Conservation (phyloP, 768 basidiomycete species). For the Suillus cothurnatus region DNA sequence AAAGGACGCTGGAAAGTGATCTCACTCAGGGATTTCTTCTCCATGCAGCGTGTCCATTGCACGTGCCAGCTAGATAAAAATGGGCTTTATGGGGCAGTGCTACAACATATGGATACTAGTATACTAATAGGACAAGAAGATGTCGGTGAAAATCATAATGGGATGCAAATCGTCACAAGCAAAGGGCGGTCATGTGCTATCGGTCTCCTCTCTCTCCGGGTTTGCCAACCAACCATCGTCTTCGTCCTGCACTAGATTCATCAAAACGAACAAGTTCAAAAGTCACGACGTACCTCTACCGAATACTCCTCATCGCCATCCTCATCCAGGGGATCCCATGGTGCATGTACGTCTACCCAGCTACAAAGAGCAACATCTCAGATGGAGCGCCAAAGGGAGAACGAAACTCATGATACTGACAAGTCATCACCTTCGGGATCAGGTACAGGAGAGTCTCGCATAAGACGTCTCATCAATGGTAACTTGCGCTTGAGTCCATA, state of each 20-base stretch:
- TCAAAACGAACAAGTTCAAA: neutral
- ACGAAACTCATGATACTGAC: conserved; percentile 9
- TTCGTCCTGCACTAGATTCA: neutral
- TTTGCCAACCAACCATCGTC: neutral
- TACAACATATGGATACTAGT: neutral
- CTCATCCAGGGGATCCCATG: conserved; percentile 25
- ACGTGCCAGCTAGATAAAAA: conserved; percentile 1
- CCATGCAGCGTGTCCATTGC: neutral
- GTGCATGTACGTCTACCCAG: conserved; percentile 20
- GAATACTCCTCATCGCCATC: conserved; percentile 16
- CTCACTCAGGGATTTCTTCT: neutral
- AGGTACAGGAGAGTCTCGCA: conserved; percentile 11
- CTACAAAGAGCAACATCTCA: conserved; percentile 1
- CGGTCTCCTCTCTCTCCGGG: neutral
- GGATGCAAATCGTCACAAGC: neutral
- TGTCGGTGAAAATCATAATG: neutral
- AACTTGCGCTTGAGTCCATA: conserved; percentile 15
- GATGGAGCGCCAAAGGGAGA: neutral
- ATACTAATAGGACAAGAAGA: neutral
- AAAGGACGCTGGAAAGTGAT: neutral
- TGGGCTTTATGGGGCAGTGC: neutral
- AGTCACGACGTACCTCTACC: neutral
- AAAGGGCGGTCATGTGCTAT: neutral
- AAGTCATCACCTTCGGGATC: conserved; percentile 4
- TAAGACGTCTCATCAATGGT: neutral